phyloP scores from a whole-genome alignment of 768 basidiomycete species.

The Mycena galopus region DNA sequence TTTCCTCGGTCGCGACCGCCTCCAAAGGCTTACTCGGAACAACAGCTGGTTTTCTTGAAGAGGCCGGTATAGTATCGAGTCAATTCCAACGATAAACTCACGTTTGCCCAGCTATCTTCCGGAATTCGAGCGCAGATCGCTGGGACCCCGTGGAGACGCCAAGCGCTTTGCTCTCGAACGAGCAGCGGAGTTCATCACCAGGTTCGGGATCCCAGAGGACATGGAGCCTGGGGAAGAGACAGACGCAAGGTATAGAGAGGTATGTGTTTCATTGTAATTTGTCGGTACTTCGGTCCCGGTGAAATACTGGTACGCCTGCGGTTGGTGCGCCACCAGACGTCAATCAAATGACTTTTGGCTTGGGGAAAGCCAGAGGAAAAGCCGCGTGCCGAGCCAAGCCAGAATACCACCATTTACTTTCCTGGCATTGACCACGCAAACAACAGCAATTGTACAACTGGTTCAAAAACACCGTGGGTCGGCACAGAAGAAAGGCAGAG shows the following conservation, averaged over 20 bases:
- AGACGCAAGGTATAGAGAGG: constrained; percentile 74
- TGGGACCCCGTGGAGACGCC: constrained; percentile 74
- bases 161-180: constrained; percentile 77
- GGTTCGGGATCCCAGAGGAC: constrained; percentile 70
- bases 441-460: constrained; percentile 80
- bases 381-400: background rate
- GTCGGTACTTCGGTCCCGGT: too few relatives aligned
- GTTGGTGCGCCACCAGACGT: too few relatives aligned
- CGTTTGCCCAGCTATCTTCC: constrained; percentile 54
- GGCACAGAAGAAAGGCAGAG: constrained; percentile 69
- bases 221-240: constrained; percentile 68
- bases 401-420: background rate
- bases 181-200: constrained; percentile 70
- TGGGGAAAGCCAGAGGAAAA: background rate
- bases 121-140: constrained; percentile 72
- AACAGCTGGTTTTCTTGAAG: constrained; percentile 27
- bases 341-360: too few relatives aligned
- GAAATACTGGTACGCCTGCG: too few relatives aligned
- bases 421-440: background rate
- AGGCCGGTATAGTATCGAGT: constrained; percentile 11
- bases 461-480: constrained; percentile 79
- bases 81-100: constrained; percentile 25
- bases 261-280: constrained; percentile 40
- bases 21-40: constrained; percentile 32
- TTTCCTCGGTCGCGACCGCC: constrained; percentile 16